Conservation (phyloP, 805 yeast genomes). For the Pichia paraexigua region DNA sequence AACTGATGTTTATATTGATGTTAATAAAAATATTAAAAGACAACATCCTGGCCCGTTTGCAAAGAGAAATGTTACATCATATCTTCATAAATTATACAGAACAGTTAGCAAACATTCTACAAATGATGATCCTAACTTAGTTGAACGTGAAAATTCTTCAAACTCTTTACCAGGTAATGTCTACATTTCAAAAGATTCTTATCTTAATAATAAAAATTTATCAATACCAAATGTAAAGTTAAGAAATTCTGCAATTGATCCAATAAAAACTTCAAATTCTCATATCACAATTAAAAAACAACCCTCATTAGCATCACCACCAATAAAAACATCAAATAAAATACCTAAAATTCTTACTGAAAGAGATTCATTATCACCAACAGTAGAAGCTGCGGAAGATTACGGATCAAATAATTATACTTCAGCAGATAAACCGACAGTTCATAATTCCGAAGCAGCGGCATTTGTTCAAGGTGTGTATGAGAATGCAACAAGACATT, state of each 20-base stretch:
- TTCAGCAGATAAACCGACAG: slow-evolving; percentile 4
- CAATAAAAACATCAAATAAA: background rate
- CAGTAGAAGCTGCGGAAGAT: background rate
- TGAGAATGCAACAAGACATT: slow-evolving; percentile 19
- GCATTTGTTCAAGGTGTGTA: slow-evolving; percentile 31
- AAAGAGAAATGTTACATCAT: slow-evolving; percentile 60
- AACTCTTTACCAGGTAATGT: slow-evolving; percentile 1
- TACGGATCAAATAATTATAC: background rate
- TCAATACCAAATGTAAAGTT: slow-evolving; percentile 38
- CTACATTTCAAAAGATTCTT: slow-evolving; percentile 7
- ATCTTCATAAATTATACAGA: slow-evolving; percentile 52
- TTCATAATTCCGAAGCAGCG: slow-evolving; percentile 39
- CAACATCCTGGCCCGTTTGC: slow-evolving; percentile 68
- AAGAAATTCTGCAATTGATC: slow-evolving; percentile 61
- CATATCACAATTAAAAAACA: slow-evolving; percentile 65
- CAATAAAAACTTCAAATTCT: slow-evolving; percentile 53
- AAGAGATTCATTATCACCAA: background rate
- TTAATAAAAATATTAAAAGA: slow-evolving; percentile 78
- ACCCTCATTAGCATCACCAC: slow-evolving; percentile 24
- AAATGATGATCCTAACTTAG: slow-evolving; percentile 4
- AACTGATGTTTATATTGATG: slow-evolving; percentile 87
- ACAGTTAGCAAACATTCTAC: slow-evolving; percentile 1
- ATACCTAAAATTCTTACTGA: slow-evolving; percentile 1
- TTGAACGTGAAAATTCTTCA: slow-evolving; percentile 3
- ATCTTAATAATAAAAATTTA: slow-evolving; percentile 12